Base-by-base conservation (phyloP, 2,329 filamentous ascomycete genomes). In the Microthyrium microscopicum region DNA sequence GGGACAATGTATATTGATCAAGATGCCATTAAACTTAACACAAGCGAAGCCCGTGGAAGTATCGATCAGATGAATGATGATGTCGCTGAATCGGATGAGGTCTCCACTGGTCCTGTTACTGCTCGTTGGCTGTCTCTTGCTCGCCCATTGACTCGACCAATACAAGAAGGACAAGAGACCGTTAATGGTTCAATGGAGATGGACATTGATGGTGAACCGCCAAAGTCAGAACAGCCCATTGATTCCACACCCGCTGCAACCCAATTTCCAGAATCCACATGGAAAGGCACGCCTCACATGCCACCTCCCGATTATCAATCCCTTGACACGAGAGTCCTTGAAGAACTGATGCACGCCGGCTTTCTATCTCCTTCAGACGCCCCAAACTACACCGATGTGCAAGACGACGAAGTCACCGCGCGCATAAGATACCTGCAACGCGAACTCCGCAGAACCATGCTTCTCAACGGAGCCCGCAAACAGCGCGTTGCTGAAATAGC, bases 371-470 rank as follows among this genome's bases (percentile, higher is more conserved):
- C 82, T 33, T 59, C 68, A 38, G 62, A 54, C 20, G 55, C 66
- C 22, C 75, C 79, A 8, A 80, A 93, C 42, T 95, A 85, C 54
- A 82, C 92, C 46, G 77, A 74, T 1, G 82, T 92, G 52, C 84
- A 75, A 44, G 89, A 98, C 49, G 89, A 98, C 51, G 87, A 94
- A 52, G 80, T 98, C 25, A 82, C 85, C 5, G 85, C 82, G 31
- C 79, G 89, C 15, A 62, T 98, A 16, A 83, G 89, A 8, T 72
- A 83, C 17, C 65, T 98, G 2, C 89, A 98, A 50, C 65, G 70
- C 33, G 76, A 82, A 33, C 68, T 98, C 3, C 78, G 82, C 43
- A 74, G 84, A 38, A 77, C 89, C 50, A 79, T 80, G 52, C 72
- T 92, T 36, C 62, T 80, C 54, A 98, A 98, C 52, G 87, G 85